Evolutionary conservation across 768 basidiomycete species (phyloP), one percentile per base, ranked within the genome.

Genomic region (Neoboletus magnificus): DNA sequence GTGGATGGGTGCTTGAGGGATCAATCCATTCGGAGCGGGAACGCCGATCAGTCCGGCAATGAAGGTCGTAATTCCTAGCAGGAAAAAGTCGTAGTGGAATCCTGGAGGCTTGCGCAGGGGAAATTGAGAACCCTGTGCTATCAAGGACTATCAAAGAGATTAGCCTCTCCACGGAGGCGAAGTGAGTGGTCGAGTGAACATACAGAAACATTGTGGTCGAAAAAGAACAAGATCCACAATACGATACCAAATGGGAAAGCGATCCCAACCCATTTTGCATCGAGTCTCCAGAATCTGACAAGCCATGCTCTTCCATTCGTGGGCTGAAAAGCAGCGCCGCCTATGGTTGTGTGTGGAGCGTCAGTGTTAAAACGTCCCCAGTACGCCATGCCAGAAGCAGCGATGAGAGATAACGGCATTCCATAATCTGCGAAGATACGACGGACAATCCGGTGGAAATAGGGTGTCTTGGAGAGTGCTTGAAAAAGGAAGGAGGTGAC

Each of bases 201-300:
- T 68, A 91, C 91, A 45, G 92, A 94, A 50, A 94, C 91, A 62
- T 95, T 95, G 61, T 94, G 91, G 60, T 98, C 93, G 62, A 97
- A 97, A 77, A 94, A 94, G 74, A 98, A 96, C 42, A 97, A 74
- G 23, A 96, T 81, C 84, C 91, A 97, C 6, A 98, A 76, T 22
- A 93, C 76, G 40, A 94, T 71, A 3, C 94, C 95, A 63, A 97
- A 97, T 0, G 93, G 94, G 41, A 94, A 76, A 0, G 93, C 91
- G 29, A 92, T 85, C 12, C 86, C 91, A 4, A 95, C 86, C 89
- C 92, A 97, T 72, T 91, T 91, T 0, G 80, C 85, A 20, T 89
- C 86, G 3, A 97, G 76, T 58, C 93, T 73, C 95, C 93, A 97
- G 66, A 96, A 97, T 30, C 68, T 79, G 12, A 97, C 90, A 0